Conservation (phyloP, 1,284 basidiomycete species). For the Melanopsichium pennsylvanicum region DNA sequence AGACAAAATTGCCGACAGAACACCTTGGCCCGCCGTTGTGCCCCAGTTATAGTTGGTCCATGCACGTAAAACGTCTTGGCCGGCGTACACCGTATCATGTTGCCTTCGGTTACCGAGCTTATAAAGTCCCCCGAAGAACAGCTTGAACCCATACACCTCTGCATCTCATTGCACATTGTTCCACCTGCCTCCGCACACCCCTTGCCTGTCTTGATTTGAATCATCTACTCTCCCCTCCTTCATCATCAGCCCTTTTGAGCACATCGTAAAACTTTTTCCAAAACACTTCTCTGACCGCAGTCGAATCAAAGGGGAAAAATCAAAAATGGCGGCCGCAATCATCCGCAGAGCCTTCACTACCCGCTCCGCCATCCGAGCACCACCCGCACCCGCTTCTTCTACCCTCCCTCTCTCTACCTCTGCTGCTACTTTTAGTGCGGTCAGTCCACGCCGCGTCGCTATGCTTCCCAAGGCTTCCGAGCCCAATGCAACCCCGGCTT, state of each 20-base stretch:
- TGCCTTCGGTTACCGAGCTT: too few species aligned
- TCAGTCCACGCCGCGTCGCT: conserved; percentile 29
- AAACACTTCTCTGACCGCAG: too few species aligned
- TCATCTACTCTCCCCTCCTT: too few species aligned
- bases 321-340: conserved; percentile 21
- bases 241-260: background rate
- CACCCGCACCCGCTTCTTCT: conserved; percentile 28
- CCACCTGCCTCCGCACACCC: too few species aligned
- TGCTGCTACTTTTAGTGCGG: conserved; percentile 3
- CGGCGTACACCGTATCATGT: too few species aligned
- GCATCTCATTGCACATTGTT: background rate
- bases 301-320: too few species aligned
- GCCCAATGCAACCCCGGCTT: conserved; percentile 2
- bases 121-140: background rate
- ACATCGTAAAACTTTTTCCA: background rate
- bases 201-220: background rate
- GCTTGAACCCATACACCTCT: too few species aligned
- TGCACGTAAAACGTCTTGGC: too few species aligned
- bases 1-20: too few species aligned
- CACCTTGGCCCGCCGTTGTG: too few species aligned
- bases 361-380: conserved; percentile 38
- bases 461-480: conserved; percentile 37
- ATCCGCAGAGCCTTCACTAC: conserved; percentile 35
- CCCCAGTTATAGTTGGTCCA: too few species aligned
- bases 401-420: conserved; percentile 7